Conservation (phyloP, 2,329 filamentous ascomycete species). For the Didymella sp. region DNA sequence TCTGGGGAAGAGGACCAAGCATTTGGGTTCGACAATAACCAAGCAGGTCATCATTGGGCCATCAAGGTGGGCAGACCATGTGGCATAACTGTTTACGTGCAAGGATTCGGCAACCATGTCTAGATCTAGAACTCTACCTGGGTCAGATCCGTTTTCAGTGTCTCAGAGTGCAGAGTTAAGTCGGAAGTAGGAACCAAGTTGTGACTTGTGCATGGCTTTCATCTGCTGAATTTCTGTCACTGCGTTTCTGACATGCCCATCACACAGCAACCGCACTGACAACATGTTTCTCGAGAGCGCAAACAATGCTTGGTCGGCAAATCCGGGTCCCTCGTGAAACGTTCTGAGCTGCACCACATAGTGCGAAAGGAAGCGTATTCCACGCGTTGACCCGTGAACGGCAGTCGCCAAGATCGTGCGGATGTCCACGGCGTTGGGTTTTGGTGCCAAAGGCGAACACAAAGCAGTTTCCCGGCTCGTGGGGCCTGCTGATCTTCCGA, state of each 20-base stretch:
- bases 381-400: neutral
- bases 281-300: neutral
- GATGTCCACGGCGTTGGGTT: slow-evolving; percentile 8
- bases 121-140: neutral
- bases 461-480: slow-evolving; percentile 10
- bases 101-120: neutral
- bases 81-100: slow-evolving; percentile 8
- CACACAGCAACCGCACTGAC: neutral
- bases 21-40: slow-evolving; percentile 1
- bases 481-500: slow-evolving; percentile 12
- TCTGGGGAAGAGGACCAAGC: slow-evolving; percentile 9
- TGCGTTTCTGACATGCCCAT: neutral
- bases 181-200: neutral
- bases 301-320: neutral
- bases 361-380: neutral
- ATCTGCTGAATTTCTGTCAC: neutral
- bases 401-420: slow-evolving; percentile 7
- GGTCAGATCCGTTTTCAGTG: neutral
- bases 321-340: neutral
- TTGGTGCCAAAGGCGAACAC: slow-evolving; percentile 1
- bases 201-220: no score
- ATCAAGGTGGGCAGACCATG: slow-evolving; percentile 4
- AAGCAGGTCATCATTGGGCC: neutral
- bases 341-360: neutral
- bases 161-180: neutral